phyloP scores from a whole-genome alignment of 2,329 filamentous ascomycete genomes.

The Calonectria montana region DNA sequence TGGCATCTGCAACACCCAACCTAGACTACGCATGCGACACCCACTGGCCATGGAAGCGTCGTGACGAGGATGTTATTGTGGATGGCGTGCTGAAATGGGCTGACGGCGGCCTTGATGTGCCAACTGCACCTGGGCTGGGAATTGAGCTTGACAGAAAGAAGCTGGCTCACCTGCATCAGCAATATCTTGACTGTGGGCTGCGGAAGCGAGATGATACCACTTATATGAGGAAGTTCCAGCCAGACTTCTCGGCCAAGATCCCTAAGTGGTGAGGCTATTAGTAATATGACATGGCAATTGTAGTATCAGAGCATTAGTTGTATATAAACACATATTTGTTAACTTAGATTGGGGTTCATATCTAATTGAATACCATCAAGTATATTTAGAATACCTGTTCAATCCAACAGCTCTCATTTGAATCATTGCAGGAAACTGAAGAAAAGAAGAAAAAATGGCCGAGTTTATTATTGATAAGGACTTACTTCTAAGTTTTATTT shows the following conservation, averaged over 20 bases:
- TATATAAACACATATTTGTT: not conserved
- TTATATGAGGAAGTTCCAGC: conserved; percentile 50
- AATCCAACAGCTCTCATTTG: too few relatives aligned
- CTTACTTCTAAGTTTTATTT: not conserved
- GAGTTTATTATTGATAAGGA: too few relatives aligned
- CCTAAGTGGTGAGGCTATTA: conserved; percentile 45
- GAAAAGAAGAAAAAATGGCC: too few relatives aligned
- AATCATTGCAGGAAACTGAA: too few relatives aligned
- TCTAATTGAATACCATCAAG: not conserved
- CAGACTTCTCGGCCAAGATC: conserved; percentile 47
- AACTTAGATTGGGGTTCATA: not conserved
- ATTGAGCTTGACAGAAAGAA: conserved; percentile 52
- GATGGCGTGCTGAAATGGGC: conserved; percentile 51
- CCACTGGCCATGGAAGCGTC: conserved; percentile 58
- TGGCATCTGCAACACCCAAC: conserved; percentile 54
- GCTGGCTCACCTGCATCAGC: conserved; percentile 48
- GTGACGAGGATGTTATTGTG: conserved; percentile 54
- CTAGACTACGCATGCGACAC: conserved; percentile 57
- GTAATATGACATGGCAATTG: not conserved
- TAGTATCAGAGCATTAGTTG: not conserved
- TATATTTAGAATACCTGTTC: too few relatives aligned
- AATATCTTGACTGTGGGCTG: conserved; percentile 52
- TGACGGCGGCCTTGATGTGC: conserved; percentile 50
- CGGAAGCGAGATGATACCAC: conserved; percentile 51
- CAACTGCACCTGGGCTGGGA: conserved; percentile 49